These are phyloP conservation scores for Teunomyces gatunensis DNA, from an alignment of 805 yeast species.

Conservation along the genomic window DNA sequence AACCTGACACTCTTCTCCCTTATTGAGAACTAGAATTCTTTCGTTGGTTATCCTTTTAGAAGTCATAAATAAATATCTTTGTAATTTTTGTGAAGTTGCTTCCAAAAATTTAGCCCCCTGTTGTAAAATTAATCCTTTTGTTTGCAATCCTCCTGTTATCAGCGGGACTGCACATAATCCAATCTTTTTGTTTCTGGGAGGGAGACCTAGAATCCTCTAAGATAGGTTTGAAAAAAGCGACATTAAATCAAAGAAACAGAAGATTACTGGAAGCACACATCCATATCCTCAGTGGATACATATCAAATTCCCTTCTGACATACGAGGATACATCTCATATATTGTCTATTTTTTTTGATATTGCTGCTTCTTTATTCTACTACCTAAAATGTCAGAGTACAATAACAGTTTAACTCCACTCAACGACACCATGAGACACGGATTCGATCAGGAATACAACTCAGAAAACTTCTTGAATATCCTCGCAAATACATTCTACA, in stretches of 20 bases:
- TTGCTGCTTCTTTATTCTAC: not conserved
- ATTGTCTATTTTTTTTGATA: not conserved
- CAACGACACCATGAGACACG: constrained; percentile 60
- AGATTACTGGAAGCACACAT: not conserved
- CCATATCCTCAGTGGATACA: not conserved
- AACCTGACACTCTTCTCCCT: constrained; percentile 15
- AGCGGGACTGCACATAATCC: not conserved
- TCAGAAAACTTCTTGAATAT: constrained; percentile 54
- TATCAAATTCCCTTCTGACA: not conserved
- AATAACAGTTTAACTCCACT: constrained; percentile 42
- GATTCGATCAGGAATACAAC: constrained; percentile 61
- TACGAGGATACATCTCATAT: not conserved
- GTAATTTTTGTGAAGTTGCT: not conserved
- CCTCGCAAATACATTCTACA: constrained; percentile 67
- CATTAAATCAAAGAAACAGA: not conserved
- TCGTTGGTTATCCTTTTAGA: constrained; percentile 5
- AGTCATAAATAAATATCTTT: constrained; percentile 1
- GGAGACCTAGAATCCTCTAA: not conserved
- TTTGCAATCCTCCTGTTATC: constrained; percentile 4
- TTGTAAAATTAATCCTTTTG: not conserved
- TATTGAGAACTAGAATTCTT: constrained; percentile 10
- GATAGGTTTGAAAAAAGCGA: not conserved
- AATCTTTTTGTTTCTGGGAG: not conserved
- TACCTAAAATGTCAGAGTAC: not conserved
- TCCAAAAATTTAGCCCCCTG: constrained; percentile 2